Percentiles rank a stretch among this genome's conserved stretches.
These are phyloP conservation scores for Talaromyces verruculosus DNA, from an alignment of 2,329 filamentous ascomycete genomes.

Conservation along the genomic window DNA sequence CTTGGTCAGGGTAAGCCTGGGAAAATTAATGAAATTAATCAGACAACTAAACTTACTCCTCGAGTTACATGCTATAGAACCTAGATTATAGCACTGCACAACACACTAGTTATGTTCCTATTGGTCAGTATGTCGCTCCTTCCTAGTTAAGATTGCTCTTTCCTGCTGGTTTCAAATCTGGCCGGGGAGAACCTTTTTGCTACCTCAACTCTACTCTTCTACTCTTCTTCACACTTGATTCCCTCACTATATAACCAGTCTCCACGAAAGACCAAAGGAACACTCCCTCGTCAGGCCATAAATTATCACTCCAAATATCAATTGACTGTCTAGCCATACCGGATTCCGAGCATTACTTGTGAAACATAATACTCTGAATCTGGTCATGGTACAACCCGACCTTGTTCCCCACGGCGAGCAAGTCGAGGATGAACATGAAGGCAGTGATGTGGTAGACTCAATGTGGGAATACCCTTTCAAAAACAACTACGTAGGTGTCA, in stretches of 20 bases:
- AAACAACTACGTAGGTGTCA: not conserved
- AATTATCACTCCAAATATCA: not conserved
- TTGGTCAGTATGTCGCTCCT: conserved; percentile 6
- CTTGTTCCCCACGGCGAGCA: not conserved
- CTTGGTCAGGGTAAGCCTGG: not conserved
- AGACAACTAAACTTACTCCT: not conserved
- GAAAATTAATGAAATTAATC: not conserved
- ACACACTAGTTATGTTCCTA: not conserved
- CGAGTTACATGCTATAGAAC: not conserved
- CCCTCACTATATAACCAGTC: too few species aligned
- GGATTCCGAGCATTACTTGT: not conserved
- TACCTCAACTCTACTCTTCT: not conserved
- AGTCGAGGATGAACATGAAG: conserved; percentile 30
- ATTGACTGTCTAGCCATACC: not conserved
- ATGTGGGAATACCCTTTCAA: conserved; percentile 25
- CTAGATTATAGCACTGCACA: not conserved
- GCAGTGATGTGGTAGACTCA: conserved; percentile 26
- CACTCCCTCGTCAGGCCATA: not conserved
- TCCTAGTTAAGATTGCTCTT: not conserved
- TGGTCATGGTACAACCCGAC: not conserved
- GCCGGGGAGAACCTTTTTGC: not conserved
- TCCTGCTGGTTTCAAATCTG: not conserved
- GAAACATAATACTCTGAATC: not conserved
- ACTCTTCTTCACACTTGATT: not conserved
- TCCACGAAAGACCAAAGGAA: too few species aligned